Percentiles rank a stretch among this genome's conserved stretches.
Evolutionary conservation across 345 rosid genomes (phyloP).

Genomic region (Triadica sebifera): DNA sequence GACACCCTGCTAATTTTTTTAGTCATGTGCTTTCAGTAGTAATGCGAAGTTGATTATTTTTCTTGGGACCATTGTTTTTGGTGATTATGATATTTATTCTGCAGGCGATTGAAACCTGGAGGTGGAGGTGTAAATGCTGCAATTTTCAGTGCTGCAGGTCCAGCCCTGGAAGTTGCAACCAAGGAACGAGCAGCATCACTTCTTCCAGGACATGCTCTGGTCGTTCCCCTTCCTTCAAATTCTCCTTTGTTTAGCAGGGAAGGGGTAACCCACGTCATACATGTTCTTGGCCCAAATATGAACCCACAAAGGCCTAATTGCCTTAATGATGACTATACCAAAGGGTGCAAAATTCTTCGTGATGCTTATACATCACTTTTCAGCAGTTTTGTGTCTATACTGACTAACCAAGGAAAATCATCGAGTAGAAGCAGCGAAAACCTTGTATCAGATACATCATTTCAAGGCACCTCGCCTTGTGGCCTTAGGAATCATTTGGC

Average conservation of each 20-base stretch:
- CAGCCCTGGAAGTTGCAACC: constrained; percentile 61
- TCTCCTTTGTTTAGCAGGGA: constrained; percentile 67
- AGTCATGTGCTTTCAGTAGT: not conserved
- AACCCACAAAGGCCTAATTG: constrained; percentile 79
- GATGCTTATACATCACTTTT: constrained; percentile 76
- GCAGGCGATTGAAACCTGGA: constrained; percentile 90
- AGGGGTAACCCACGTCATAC: constrained; percentile 84
- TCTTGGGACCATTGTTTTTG: not conserved
- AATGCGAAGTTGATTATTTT: not conserved
- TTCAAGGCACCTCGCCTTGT: constrained; percentile 23
- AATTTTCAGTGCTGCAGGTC: constrained; percentile 76
- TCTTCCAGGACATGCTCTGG: constrained; percentile 67
- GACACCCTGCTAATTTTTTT: not conserved
- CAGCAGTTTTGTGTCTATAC: constrained; percentile 59
- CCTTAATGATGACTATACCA: constrained; percentile 60
- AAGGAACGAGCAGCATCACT: constrained; percentile 57
- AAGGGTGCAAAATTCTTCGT: constrained; percentile 69
- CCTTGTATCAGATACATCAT: constrained; percentile 16
- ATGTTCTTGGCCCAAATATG: constrained; percentile 98
- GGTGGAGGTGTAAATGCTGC: constrained; percentile 97
- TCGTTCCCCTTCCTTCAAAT: constrained; percentile 76
- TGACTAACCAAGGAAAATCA: constrained; percentile 37
- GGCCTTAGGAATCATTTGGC: constrained; percentile 14
- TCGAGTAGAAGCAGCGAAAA: constrained; percentile 26
- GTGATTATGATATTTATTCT: constrained; percentile 16